These are phyloP conservation scores for Elsinoe ampelina DNA, from an alignment of 2,329 filamentous ascomycete species.

Conservation along the genomic window DNA sequence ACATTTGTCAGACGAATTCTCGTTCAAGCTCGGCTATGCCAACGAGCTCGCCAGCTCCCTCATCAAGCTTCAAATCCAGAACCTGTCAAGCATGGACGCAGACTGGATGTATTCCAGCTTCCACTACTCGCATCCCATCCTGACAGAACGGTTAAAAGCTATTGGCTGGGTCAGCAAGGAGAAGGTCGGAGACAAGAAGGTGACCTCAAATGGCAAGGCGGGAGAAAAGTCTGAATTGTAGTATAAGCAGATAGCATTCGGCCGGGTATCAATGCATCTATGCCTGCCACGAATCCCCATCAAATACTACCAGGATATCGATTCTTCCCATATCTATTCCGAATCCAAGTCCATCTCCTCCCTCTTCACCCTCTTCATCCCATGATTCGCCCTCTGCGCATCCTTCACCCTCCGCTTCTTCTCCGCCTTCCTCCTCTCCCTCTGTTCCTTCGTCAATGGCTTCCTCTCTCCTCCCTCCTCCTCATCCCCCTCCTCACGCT, in stretches of 20 bases:
- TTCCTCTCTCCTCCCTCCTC: slow-evolving; percentile 17
- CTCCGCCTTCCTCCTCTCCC: slow-evolving; percentile 44
- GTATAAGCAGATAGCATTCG: slow-evolving; percentile 16
- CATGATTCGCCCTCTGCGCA: slow-evolving; percentile 29
- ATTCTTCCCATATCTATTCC: background rate
- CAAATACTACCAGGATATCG: background rate
- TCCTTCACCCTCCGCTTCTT: slow-evolving; percentile 47
- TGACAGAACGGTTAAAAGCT: slow-evolving; percentile 85
- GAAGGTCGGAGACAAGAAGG: slow-evolving; percentile 43
- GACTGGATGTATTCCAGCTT: slow-evolving; percentile 98
- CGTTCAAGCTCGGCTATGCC: slow-evolving; percentile 72
- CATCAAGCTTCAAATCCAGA: slow-evolving; percentile 97
- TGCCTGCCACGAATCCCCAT: background rate
- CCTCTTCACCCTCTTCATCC: slow-evolving; percentile 14
- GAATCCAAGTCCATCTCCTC: background rate
- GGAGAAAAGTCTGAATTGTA: slow-evolving; percentile 67
- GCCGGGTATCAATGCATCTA: slow-evolving; percentile 10
- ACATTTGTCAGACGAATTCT: slow-evolving; percentile 59
- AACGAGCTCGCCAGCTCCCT: slow-evolving; percentile 75
- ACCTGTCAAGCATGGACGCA: slow-evolving; percentile 95
- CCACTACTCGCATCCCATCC: slow-evolving; percentile 95
- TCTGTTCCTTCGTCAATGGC: slow-evolving; percentile 34
- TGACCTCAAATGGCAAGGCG: slow-evolving; percentile 43
- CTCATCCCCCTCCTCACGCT: slow-evolving; percentile 11
- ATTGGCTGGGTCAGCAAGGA: slow-evolving; percentile 71